Evolutionary conservation across 441 rosid species (phyloP).

Genomic region (Eutrema salsugineum): DNA sequence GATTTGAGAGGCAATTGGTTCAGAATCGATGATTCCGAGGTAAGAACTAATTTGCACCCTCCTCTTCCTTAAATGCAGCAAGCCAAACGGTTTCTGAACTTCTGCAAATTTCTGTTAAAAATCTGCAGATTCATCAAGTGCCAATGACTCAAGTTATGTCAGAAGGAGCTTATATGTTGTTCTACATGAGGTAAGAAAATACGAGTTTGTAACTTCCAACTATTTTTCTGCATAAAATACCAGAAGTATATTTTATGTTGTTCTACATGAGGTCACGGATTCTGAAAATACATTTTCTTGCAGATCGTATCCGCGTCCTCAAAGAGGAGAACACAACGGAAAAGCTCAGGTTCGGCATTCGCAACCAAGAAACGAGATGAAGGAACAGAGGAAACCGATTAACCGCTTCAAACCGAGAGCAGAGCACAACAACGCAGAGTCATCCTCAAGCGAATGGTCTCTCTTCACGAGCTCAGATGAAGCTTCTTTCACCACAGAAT

Average conservation of each 20-base stretch:
- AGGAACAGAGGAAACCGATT: conserved; percentile 39
- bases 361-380: conserved; percentile 34
- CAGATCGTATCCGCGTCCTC: conserved; percentile 78
- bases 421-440: conserved; percentile 39
- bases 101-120: not conserved
- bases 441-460: conserved; percentile 82
- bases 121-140: conserved; percentile 62
- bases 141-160: conserved; percentile 85
- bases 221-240: not conserved
- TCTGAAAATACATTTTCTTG: conserved; percentile 1
- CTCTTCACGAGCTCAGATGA: conserved; percentile 88
- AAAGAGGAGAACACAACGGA: conserved; percentile 29
- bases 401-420: conserved; percentile 27
- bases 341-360: conserved; percentile 39
- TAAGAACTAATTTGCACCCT: conserved; percentile 21
- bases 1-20: conserved; percentile 73
- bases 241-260: too few relatives aligned
- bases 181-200: conserved; percentile 63
- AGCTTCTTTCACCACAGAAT: conserved; percentile 89
- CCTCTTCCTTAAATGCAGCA: not conserved
- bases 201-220: not conserved
- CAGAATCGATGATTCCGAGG: conserved; percentile 87
- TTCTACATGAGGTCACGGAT: too few relatives aligned
- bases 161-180: conserved; percentile 88
- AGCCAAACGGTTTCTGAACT: not conserved